Evolutionary conservation across 2,329 filamentous ascomycete species (phyloP).

Genomic region (Paecilomyces sp.): DNA sequence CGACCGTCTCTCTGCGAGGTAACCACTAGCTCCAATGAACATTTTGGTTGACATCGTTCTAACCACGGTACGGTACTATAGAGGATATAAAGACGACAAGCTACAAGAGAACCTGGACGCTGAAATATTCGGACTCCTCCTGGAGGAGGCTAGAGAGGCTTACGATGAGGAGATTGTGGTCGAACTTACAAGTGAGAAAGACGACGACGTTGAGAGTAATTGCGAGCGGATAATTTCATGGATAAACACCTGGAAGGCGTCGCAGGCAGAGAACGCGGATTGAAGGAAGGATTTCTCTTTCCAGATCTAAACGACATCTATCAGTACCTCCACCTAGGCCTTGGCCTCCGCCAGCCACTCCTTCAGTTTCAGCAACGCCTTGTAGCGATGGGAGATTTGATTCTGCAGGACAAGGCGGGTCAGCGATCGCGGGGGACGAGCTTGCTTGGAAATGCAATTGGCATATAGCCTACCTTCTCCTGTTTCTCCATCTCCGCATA

Average conservation of each 20-base stretch:
- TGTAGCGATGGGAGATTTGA: slow-evolving; percentile 81
- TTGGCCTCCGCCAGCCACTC: slow-evolving; percentile 60
- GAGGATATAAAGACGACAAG: slow-evolving; percentile 77
- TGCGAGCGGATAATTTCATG: slow-evolving; percentile 75
- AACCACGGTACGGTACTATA: slow-evolving; percentile 21
- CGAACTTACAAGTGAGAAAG: slow-evolving; percentile 73
- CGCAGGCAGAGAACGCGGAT: slow-evolving; percentile 20
- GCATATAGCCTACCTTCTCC: slow-evolving; percentile 61
- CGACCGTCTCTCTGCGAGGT: slow-evolving; percentile 73
- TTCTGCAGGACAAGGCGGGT: slow-evolving; percentile 46
- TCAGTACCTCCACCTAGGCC: slow-evolving; percentile 1
- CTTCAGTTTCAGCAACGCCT: slow-evolving; percentile 80
- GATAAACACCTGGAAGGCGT: slow-evolving; percentile 73
- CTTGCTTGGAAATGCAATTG: background rate
- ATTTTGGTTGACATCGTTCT: background rate
- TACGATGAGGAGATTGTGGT: slow-evolving; percentile 86
- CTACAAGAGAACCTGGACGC: slow-evolving; percentile 93
- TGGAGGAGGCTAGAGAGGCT: slow-evolving; percentile 81
- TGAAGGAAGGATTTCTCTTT: slow-evolving; percentile 9
- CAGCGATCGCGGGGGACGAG: background rate
- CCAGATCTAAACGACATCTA: background rate
- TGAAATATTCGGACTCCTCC: slow-evolving; percentile 92
- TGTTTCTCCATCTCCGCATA: slow-evolving; percentile 92
- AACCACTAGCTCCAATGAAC: slow-evolving; percentile 6
- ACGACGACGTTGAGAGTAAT: slow-evolving; percentile 83